A percentile compares a stretch with the other conserved stretches of the same genome.
phyloP scores from a whole-genome alignment of 371 early-diverging fungal genomes.

The Apophysomyces trapeziformis region DNA sequence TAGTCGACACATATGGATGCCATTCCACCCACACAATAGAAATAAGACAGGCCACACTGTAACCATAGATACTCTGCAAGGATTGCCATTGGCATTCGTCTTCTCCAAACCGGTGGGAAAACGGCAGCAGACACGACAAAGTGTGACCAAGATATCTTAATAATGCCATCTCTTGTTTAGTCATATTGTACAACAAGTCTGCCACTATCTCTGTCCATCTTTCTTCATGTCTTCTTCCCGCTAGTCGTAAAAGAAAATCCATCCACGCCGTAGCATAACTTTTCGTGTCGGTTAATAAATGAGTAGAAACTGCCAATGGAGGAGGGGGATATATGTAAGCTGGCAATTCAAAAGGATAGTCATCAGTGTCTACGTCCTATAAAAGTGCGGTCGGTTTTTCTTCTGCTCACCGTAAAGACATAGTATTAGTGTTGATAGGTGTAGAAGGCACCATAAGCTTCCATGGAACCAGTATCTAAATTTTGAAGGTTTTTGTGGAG shows the following conservation, averaged over 20 bases:
- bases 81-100: constrained; percentile 14
- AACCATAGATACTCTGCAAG: not conserved
- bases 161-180: not conserved
- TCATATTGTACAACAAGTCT: not conserved
- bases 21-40: constrained; percentile 22
- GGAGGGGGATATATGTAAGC: not conserved
- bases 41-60: not conserved
- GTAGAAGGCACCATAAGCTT: constrained; percentile 14
- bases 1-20: constrained; percentile 19
- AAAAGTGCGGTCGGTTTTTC: not conserved
- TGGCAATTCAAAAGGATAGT: not conserved
- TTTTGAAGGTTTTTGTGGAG: constrained; percentile 18
- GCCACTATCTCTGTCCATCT: not conserved
- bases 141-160: not conserved
- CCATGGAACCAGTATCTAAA: constrained; percentile 2
- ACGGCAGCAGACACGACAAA: not conserved
- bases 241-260: not conserved
- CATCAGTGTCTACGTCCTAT: not conserved
- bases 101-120: not conserved
- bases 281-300: not conserved
- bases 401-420: constrained; percentile 17
- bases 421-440: constrained; percentile 6
- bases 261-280: not conserved
- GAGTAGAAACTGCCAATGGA: not conserved
- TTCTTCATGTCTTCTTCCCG: constrained; percentile 1